A percentile compares a stretch with the other conserved stretches of the same genome.
These are phyloP conservation scores for Xerocomellus intermedius DNA, from an alignment of 768 basidiomycete genomes.

Conservation along the genomic window DNA sequence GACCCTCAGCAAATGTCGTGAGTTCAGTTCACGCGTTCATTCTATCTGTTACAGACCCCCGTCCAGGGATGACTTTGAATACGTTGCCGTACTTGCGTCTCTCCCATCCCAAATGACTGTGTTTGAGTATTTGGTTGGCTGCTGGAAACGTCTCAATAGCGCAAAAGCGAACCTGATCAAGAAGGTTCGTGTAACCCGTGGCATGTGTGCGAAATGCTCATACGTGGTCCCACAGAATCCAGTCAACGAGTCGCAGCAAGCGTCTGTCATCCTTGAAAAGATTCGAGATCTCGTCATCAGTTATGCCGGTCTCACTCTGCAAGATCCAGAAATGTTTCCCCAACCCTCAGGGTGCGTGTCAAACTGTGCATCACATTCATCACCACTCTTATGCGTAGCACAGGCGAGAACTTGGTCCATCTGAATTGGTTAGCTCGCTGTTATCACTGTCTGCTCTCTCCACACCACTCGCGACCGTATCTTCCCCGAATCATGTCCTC, in stretches of 20 bases:
- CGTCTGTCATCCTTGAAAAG: slow-evolving; percentile 65
- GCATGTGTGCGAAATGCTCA: slow-evolving; percentile 35
- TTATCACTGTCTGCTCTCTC: slow-evolving; percentile 70
- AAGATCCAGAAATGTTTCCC: slow-evolving; percentile 94
- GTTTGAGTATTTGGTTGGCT: slow-evolving; percentile 86
- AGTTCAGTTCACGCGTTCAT: slow-evolving; percentile 29
- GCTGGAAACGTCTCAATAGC: slow-evolving; percentile 84
- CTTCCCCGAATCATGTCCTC: slow-evolving; percentile 50
- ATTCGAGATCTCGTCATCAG: slow-evolving; percentile 81
- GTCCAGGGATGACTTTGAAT: slow-evolving; percentile 71
- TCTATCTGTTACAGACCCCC: background rate
- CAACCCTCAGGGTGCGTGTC: slow-evolving; percentile 70
- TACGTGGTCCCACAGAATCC: slow-evolving; percentile 42
- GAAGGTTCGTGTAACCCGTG: slow-evolving; percentile 44
- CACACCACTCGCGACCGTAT: slow-evolving; percentile 56
- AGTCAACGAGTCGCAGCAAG: slow-evolving; percentile 55
- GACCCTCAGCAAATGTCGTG: slow-evolving; percentile 71
- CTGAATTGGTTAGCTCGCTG: slow-evolving; percentile 81
- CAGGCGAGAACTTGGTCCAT: slow-evolving; percentile 70
- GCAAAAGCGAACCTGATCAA: slow-evolving; percentile 54
- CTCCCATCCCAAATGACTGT: slow-evolving; percentile 76
- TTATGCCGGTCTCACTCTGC: slow-evolving; percentile 84
- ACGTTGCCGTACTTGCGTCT: slow-evolving; percentile 68
- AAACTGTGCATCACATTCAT: background rate
- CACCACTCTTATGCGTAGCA: slow-evolving; percentile 1